Base-by-base conservation (phyloP, 2,329 filamentous ascomycete species). In the Coleophoma eucalyptorum region DNA sequence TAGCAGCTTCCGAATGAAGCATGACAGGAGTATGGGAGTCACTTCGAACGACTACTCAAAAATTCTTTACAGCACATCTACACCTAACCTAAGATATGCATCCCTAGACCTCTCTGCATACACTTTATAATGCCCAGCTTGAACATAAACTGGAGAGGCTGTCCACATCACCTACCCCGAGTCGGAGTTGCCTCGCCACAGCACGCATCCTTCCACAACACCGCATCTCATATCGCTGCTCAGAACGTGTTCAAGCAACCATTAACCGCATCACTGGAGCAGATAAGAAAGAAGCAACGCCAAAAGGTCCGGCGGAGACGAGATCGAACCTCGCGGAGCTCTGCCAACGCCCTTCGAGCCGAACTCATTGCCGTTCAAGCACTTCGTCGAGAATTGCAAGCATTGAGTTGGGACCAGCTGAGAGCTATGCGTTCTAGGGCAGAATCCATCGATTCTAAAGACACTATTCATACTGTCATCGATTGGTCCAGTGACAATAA, bases 61-160 rank as follows among this genome's bases (percentile, higher is more conserved):
- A 42, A 20, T 20, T 5, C 16, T 18, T n/a, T 12, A 13, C 38
- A 42, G 21, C 16, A n/a, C 38, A 19, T 42, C 16, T 20, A 19
- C 38, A 13, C 6, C 16, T n/a, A 18, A 21, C 60, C 58, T 64
- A 60, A 50, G 48, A 62, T 44, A 44, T 62, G 54, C 59, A 59
- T 61, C 49, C 44, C 55, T 64, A 57, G 41, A 38, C 35, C 38
- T 54, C 42, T 50, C 37, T 50, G 12, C 16, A 45, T 58, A 49
- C 37, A 46, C 34, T 21, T 51, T 60, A 57, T 47, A 32, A 64
- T 64, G 60, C 52, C 54, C 42, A 46, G 53, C 43, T 51, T 56
- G 32, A 58, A 61, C 42, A 55, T 63, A 5, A 55, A 60, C 54
- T 65, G 63, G 63, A 64, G 58, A 44, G 60, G 62, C 20, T 58